phyloP scores from a whole-genome alignment of 441 rosid genomes.

The Syzygium malaccense region DNA sequence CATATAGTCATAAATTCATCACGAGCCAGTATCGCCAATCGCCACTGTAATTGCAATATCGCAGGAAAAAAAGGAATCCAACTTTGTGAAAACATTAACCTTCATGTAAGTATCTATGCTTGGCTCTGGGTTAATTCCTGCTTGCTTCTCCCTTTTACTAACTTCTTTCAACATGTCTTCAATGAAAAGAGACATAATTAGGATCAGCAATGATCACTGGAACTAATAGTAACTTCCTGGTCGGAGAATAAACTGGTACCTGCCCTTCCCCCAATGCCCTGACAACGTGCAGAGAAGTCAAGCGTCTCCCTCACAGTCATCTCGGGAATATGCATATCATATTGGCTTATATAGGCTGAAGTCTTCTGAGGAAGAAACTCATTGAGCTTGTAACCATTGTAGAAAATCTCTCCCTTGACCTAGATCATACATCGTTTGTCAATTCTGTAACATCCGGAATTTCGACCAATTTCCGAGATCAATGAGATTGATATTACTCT shows the following conservation, averaged over 20 bases:
- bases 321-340: background rate
- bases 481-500: no score
- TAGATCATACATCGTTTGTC: background rate
- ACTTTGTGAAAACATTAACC: background rate
- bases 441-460: no score
- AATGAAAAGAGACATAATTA: background rate
- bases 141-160: background rate
- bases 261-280: background rate
- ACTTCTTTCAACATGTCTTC: background rate
- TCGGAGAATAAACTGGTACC: background rate
- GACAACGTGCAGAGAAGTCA: background rate
- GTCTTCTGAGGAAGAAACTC: background rate
- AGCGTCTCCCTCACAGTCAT: background rate
- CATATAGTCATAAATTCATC: background rate
- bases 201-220: background rate
- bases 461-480: no score
- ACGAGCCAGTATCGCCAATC: background rate
- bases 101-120: conserved; percentile 25
- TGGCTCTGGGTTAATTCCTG: conserved; percentile 18
- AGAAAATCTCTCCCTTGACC: background rate
- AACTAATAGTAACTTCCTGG: background rate
- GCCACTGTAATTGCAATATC: background rate
- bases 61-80: background rate
- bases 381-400: background rate
- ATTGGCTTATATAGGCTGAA: background rate